These are phyloP conservation scores for Cladosporium halotolerans DNA, from an alignment of 2,329 filamentous ascomycete genomes.

Conservation along the genomic window DNA sequence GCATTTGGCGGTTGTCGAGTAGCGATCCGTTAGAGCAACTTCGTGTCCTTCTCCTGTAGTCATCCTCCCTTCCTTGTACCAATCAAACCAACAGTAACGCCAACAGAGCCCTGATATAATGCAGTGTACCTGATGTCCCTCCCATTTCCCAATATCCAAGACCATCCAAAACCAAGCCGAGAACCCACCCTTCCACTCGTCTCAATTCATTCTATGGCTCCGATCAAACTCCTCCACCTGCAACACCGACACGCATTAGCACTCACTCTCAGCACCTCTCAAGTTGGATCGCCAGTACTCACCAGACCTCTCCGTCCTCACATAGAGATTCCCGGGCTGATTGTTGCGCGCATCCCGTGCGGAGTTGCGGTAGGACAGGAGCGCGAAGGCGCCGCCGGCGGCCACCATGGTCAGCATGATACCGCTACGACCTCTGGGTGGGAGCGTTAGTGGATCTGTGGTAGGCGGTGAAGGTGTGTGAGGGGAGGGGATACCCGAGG, in stretches of 20 bases:
- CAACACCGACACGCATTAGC: background rate
- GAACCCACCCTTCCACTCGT: too few species aligned
- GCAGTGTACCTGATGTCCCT: too few species aligned
- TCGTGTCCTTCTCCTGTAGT: too few species aligned
- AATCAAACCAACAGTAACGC: too few species aligned
- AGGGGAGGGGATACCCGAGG: background rate
- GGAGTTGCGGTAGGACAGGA: conserved; percentile 18
- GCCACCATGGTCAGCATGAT: conserved; percentile 22
- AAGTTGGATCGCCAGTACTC: background rate
- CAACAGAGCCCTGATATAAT: too few species aligned
- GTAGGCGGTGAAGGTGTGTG: background rate
- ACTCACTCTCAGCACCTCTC: background rate
- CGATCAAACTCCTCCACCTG: background rate
- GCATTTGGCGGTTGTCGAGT: too few species aligned
- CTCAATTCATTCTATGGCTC: too few species aligned
- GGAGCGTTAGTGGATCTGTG: background rate
- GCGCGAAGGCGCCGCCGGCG: conserved; percentile 20
- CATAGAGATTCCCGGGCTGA: conserved; percentile 21
- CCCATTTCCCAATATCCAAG: too few species aligned
- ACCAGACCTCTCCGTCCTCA: conserved; percentile 25
- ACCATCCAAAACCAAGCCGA: too few species aligned
- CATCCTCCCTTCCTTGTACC: too few species aligned
- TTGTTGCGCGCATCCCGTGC: conserved; percentile 15
- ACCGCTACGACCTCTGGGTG: conserved; percentile 22
- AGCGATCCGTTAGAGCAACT: too few species aligned